Conservation (phyloP, 768 basidiomycete genomes). For the Lactarius trivialis region DNA sequence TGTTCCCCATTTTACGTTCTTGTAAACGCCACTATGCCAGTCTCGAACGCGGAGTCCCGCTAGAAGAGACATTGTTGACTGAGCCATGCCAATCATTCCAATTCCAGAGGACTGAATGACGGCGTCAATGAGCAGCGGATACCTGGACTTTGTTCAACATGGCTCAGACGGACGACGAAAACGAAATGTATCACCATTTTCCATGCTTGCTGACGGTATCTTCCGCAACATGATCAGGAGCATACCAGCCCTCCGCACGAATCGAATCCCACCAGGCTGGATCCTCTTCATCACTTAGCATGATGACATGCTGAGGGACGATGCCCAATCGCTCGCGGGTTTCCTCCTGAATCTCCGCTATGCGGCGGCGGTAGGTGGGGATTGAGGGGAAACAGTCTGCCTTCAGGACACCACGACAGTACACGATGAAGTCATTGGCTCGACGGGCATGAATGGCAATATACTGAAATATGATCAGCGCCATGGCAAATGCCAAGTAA, state of each 20-base stretch:
- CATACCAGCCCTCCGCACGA: conserved; percentile 33
- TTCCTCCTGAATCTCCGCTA: conserved; percentile 35
- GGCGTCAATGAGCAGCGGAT: conserved; percentile 67
- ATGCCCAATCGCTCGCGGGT: conserved; percentile 29
- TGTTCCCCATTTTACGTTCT: conserved; percentile 53
- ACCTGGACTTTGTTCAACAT: conserved; percentile 37
- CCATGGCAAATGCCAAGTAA: not conserved
- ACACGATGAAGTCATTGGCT: conserved; percentile 23
- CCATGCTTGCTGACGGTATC: conserved; percentile 33
- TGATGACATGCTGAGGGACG: conserved; percentile 32
- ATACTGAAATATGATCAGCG: conserved; percentile 1
- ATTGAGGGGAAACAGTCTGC: conserved; percentile 38
- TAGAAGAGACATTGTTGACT: conserved; percentile 64
- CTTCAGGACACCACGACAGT: conserved; percentile 28
- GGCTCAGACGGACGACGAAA: not conserved
- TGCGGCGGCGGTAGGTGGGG: conserved; percentile 24
- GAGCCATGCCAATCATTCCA: conserved; percentile 67
- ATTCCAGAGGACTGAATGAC: conserved; percentile 59
- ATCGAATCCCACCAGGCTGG: conserved; percentile 36
- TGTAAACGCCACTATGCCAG: conserved; percentile 52
- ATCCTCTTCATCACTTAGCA: conserved; percentile 40
- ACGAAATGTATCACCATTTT: conserved; percentile 28
- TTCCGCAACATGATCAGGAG: conserved; percentile 30
- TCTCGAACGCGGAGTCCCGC: conserved; percentile 60
- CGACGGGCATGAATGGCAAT: conserved; percentile 18